Percentiles rank a stretch among this genome's conserved stretches.
These are phyloP conservation scores for Podila minutissima DNA, from an alignment of 192 early-diverging fungal species.

Conservation along the genomic window DNA sequence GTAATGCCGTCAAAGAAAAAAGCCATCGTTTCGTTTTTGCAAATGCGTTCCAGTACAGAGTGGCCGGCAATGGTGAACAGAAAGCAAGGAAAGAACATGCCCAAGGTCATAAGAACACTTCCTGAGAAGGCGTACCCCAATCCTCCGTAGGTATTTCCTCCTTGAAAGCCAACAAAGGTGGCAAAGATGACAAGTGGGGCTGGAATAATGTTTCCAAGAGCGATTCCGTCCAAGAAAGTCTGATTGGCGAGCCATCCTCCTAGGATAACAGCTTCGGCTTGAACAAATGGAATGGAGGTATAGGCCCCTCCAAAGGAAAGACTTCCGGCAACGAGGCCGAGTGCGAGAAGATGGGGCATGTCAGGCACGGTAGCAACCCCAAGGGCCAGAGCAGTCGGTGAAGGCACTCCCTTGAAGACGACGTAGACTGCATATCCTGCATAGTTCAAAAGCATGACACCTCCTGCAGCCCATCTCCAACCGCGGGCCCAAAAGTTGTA, in stretches of 20 bases:
- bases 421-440: slow-evolving; percentile 52
- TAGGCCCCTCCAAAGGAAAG: slow-evolving; percentile 66
- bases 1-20: slow-evolving; percentile 40
- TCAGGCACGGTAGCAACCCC: slow-evolving; percentile 51
- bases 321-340: slow-evolving; percentile 59
- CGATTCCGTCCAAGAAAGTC: slow-evolving; percentile 61
- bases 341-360: slow-evolving; percentile 53
- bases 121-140: slow-evolving; percentile 29
- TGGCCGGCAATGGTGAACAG: slow-evolving; percentile 38
- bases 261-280: slow-evolving; percentile 63
- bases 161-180: slow-evolving; percentile 51
- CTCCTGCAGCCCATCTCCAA: slow-evolving; percentile 30
- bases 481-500: slow-evolving; percentile 13
- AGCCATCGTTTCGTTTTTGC: slow-evolving; percentile 26
- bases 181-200: slow-evolving; percentile 62
- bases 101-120: slow-evolving; percentile 24
- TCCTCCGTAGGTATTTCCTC: slow-evolving; percentile 22
- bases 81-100: slow-evolving; percentile 37
- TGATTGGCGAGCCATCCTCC: slow-evolving; percentile 61
- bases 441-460: slow-evolving; percentile 39
- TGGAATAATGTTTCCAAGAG: slow-evolving; percentile 59
- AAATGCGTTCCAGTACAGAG: slow-evolving; percentile 18
- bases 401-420: slow-evolving; percentile 58
- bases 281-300: slow-evolving; percentile 63
- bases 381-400: slow-evolving; percentile 46